These are phyloP conservation scores for Arachnopeziza araneosa DNA, from an alignment of 2,329 filamentous ascomycete species.

Conservation along the genomic window DNA sequence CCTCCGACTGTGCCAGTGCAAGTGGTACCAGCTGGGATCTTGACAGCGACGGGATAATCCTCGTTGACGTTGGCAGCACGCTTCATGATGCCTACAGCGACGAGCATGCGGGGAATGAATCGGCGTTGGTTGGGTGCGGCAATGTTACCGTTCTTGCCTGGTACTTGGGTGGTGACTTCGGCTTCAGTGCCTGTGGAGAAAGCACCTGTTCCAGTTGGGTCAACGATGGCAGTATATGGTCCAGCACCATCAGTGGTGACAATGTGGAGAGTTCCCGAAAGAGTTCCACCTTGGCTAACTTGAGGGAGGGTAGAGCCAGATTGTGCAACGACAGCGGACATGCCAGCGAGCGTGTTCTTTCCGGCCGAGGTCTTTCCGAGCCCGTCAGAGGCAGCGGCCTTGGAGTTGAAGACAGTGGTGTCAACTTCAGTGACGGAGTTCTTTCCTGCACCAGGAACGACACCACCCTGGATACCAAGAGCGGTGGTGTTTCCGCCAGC, in stretches of 20 bases:
- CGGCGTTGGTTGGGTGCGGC: background rate
- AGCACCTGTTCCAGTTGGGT: constrained; percentile 31
- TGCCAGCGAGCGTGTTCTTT: constrained; percentile 41
- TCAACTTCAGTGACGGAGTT: constrained; percentile 40
- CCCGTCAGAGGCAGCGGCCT: constrained; percentile 10
- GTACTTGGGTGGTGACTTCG: constrained; percentile 47
- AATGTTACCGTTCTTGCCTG: constrained; percentile 35
- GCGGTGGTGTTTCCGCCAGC: constrained; percentile 38
- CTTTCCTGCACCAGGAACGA: constrained; percentile 36
- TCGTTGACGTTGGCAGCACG: constrained; percentile 29
- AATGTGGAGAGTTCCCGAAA: constrained; percentile 40
- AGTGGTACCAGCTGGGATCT: constrained; percentile 35
- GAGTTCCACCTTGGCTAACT: constrained; percentile 48
- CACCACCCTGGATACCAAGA: constrained; percentile 36
- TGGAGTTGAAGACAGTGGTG: constrained; percentile 39
- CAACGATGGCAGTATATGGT: constrained; percentile 31
- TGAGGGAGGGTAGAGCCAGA: constrained; percentile 54
- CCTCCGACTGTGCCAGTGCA: constrained; percentile 4
- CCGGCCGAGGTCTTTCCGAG: constrained; percentile 15
- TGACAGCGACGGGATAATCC: constrained; percentile 36
- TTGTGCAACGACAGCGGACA: constrained; percentile 49
- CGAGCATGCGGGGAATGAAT: background rate
- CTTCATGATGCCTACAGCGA: constrained; percentile 11
- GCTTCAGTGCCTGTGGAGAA: constrained; percentile 23
- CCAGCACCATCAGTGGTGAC: constrained; percentile 63